A percentile compares a stretch with the other conserved stretches of the same genome.
Conservation (phyloP, 768 basidiomycete genomes). For the Mycena polygramma region DNA sequence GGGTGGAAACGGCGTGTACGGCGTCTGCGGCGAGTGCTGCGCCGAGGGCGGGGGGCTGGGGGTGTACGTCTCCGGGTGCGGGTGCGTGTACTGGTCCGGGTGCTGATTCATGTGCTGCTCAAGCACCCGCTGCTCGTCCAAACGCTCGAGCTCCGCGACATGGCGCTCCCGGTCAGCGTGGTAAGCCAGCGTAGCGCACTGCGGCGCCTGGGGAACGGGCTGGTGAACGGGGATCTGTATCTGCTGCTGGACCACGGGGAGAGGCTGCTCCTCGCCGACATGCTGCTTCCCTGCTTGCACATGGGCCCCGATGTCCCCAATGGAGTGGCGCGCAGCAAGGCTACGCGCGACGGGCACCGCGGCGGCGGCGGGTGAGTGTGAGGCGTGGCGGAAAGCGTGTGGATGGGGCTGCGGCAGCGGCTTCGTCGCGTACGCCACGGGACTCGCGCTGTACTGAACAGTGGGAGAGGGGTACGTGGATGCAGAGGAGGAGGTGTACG, state of each 20-base stretch:
- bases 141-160: too few species aligned
- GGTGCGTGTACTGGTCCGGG: neutral
- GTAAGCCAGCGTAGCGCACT: neutral
- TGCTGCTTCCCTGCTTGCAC: neutral
- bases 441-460: neutral
- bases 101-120: neutral
- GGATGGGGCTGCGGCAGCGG: neutral
- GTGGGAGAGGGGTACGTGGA: conserved; percentile 1
- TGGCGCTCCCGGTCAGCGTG: too few species aligned
- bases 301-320: conserved; percentile 1
- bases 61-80: neutral
- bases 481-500: neutral
- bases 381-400: conserved; percentile 14
- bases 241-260: neutral
- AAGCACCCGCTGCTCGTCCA: too few species aligned
- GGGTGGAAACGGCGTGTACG: conserved; percentile 14
- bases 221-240: neutral
- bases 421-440: neutral
- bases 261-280: neutral
- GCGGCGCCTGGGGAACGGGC: neutral
- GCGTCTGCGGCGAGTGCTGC: conserved; percentile 14
- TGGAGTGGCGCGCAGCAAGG: conserved; percentile 22
- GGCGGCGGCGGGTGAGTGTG: conserved; percentile 15
- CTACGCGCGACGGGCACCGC: conserved; percentile 22
- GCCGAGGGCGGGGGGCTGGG: conserved; percentile 11